Evolutionary conservation across 129 eudicot genomes (phyloP).

Genomic region (Escallonia herrerae): DNA sequence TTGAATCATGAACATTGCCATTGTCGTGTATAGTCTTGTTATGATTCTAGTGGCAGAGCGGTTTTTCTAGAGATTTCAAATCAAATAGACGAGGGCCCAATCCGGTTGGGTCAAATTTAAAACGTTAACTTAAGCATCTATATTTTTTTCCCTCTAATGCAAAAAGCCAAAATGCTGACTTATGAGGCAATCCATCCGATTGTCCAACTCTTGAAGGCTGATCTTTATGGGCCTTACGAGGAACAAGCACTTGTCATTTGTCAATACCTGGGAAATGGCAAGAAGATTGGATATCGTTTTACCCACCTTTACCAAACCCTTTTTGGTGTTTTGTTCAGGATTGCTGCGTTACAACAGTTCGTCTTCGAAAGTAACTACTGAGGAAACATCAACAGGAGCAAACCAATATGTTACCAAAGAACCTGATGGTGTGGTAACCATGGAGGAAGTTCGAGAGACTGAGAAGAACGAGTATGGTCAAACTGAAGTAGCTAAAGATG

Average conservation of each 20-base stretch:
- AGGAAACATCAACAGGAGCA: conserved; percentile 34
- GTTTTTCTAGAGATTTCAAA: no score
- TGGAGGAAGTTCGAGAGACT: conserved; percentile 24
- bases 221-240: not conserved
- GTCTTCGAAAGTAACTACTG: conserved; percentile 26
- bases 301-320: not conserved
- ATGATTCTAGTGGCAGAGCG: no score
- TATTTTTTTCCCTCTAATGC: not conserved
- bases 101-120: no score
- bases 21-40: no score
- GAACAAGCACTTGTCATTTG: not conserved
- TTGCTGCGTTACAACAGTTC: conserved; percentile 12
- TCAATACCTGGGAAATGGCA: not conserved
- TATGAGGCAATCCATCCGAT: not conserved
- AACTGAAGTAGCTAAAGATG: conserved; percentile 23
- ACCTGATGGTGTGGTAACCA: conserved; percentile 15
- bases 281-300: not conserved
- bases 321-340: conserved; percentile 20
- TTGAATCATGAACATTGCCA: no score
- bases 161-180: not conserved
- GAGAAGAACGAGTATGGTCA: conserved; percentile 23
- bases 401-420: conserved; percentile 30
- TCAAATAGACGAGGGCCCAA: no score
- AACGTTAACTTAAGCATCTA: no score
- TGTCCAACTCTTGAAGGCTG: not conserved